Evolutionary conservation across 495 filamentous ascomycete genomes (phyloP).

Genomic region (Niebla homalea): DNA sequence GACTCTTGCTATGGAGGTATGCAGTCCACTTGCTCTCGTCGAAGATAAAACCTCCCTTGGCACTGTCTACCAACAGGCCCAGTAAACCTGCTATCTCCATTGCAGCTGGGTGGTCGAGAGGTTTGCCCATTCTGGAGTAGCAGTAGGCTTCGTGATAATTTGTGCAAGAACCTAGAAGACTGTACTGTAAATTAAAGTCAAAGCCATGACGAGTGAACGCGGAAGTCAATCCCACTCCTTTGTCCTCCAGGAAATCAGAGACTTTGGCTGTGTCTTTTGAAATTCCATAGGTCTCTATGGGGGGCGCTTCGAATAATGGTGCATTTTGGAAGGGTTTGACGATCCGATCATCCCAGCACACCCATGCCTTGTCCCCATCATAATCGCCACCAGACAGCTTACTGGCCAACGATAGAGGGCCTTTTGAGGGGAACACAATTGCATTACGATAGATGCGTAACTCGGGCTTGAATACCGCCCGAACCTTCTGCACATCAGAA

Average conservation of each 20-base stretch:
- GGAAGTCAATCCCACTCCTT: conserved; percentile 19
- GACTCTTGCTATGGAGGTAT: conserved; percentile 32
- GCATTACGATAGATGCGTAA: conserved; percentile 72
- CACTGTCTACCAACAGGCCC: conserved; percentile 66
- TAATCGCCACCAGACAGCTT: conserved; percentile 86
- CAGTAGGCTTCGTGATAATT: conserved; percentile 57
- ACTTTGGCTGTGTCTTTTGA: conserved; percentile 43
- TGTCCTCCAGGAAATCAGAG: conserved; percentile 24
- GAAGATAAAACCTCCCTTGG: conserved; percentile 66
- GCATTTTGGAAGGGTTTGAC: conserved; percentile 67
- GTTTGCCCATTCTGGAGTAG: conserved; percentile 39
- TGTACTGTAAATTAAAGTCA: conserved; percentile 50
- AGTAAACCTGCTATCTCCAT: conserved; percentile 55
- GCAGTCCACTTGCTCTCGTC: conserved; percentile 39
- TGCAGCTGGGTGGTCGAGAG: conserved; percentile 40
- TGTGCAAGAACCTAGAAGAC: conserved; percentile 61
- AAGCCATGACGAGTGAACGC: conserved; percentile 44
- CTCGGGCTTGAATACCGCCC: conserved; percentile 48
- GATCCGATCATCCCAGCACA: conserved; percentile 75
- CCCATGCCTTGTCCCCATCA: conserved; percentile 81
- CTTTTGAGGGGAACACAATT: conserved; percentile 67
- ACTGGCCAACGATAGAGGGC: conserved; percentile 55
- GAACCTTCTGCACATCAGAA: conserved; percentile 69
- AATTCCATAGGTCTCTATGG: conserved; percentile 45
- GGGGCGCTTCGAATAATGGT: conserved; percentile 36